A percentile compares a stretch with the other conserved stretches of the same genome.
phyloP scores from a whole-genome alignment of 495 filamentous ascomycete genomes.

The Aspergillus coremiiformis region DNA sequence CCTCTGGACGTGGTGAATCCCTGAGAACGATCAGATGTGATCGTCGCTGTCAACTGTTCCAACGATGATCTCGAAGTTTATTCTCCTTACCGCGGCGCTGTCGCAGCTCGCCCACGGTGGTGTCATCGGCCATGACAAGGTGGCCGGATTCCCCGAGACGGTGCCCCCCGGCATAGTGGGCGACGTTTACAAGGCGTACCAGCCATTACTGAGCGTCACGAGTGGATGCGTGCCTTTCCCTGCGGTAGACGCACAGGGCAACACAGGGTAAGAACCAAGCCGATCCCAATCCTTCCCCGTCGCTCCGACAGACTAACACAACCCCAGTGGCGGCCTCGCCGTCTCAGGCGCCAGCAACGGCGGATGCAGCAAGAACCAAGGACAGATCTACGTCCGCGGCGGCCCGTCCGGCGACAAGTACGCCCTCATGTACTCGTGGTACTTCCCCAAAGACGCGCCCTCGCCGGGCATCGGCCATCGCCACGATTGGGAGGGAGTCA shows the following conservation, averaged over 20 bases:
- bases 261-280: constrained; percentile 40
- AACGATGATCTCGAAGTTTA: background rate
- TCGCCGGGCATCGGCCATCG: constrained; percentile 39
- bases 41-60: background rate
- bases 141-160: constrained; percentile 42
- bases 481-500: constrained; percentile 47
- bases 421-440: constrained; percentile 50
- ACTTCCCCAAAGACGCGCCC: constrained; percentile 43
- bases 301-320: background rate
- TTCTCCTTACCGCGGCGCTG: constrained; percentile 14
- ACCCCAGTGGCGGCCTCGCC: constrained; percentile 31
- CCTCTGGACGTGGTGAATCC: too few relatives aligned
- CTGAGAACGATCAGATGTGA: background rate
- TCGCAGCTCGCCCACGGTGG: constrained; percentile 7
- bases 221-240: constrained; percentile 52
- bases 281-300: background rate
- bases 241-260: constrained; percentile 41
- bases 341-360: constrained; percentile 29
- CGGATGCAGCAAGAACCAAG: constrained; percentile 38
- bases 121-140: constrained; percentile 31
- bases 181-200: constrained; percentile 39
- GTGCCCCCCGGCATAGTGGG: constrained; percentile 38
- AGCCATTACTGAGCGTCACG: constrained; percentile 43
- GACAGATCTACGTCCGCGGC: constrained; percentile 45
- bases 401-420: constrained; percentile 30